A percentile compares a stretch with the other conserved stretches of the same genome.
phyloP scores from a whole-genome alignment of 1,139 yeast species.

The Geotrichum reessii region DNA sequence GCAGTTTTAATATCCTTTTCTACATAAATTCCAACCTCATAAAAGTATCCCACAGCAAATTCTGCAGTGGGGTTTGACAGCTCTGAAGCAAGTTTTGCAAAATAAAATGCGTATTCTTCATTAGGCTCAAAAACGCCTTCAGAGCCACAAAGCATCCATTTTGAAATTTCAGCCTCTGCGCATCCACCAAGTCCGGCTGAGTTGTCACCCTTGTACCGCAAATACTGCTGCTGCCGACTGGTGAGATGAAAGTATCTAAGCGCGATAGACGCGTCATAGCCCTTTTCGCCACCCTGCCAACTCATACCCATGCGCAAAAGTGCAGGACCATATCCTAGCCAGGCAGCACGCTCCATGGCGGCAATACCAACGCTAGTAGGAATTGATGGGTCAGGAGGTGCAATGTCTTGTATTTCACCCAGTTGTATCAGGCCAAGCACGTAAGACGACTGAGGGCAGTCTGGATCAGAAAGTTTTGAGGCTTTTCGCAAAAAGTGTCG shows the following conservation, averaged over 20 bases:
- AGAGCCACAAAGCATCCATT: conserved; percentile 40
- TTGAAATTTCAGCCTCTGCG: conserved; percentile 38
- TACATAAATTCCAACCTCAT: conserved; percentile 39
- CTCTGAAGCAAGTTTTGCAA: conserved; percentile 36
- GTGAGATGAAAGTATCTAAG: conserved; percentile 38
- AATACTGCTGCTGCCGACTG: conserved; percentile 34
- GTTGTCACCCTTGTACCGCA: conserved; percentile 22
- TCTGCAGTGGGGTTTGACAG: conserved; percentile 34
- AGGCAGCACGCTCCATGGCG: conserved; percentile 36
- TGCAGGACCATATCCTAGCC: conserved; percentile 38
- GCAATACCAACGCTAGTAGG: conserved; percentile 27
- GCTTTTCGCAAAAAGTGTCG: conserved; percentile 30
- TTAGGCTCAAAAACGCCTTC: conserved; percentile 31
- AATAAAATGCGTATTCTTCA: conserved; percentile 38
- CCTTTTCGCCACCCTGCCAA: conserved; percentile 37
- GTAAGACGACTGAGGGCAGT: conserved; percentile 38
- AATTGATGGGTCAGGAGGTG: conserved; percentile 13
- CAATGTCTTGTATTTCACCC: conserved; percentile 32
- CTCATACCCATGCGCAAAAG: conserved; percentile 39
- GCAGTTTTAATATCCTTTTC: conserved; percentile 29
- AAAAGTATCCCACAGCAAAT: conserved; percentile 40
- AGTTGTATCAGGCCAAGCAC: conserved; percentile 35
- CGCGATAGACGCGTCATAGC: conserved; percentile 36
- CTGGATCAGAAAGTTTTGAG: conserved; percentile 33
- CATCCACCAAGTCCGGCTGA: conserved; percentile 27